These are phyloP conservation scores for Recurvomyces mirabilis DNA, from an alignment of 495 filamentous ascomycete genomes.

Conservation along the genomic window DNA sequence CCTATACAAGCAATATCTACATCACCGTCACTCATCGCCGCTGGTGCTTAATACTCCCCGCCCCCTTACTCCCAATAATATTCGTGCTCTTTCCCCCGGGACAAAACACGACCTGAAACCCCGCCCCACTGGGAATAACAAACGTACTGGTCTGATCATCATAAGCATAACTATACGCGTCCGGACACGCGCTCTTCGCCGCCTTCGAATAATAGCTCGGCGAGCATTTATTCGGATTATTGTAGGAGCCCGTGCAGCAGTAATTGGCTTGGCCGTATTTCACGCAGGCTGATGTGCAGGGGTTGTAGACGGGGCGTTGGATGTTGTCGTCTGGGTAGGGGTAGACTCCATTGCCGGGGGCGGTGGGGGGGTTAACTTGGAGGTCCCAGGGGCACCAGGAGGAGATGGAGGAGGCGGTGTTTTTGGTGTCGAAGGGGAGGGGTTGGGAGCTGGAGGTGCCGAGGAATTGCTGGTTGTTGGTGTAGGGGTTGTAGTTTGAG, in stretches of 20 bases:
- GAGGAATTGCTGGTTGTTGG: conserved; percentile 30
- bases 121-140: conserved; percentile 58
- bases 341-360: conserved; percentile 57
- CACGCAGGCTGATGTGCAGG: conserved; percentile 60
- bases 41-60: background rate
- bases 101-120: conserved; percentile 69
- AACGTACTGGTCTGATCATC: conserved; percentile 68
- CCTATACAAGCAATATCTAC: too few species aligned
- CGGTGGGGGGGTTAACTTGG: conserved; percentile 49
- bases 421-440: conserved; percentile 48
- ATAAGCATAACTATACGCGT: conserved; percentile 72
- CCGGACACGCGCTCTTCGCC: conserved; percentile 65
- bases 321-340: conserved; percentile 63
- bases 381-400: conserved; percentile 70
- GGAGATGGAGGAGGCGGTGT: conserved; percentile 40
- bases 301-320: conserved; percentile 54
- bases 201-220: conserved; percentile 49
- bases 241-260: conserved; percentile 58
- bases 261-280: conserved; percentile 45
- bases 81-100: conserved; percentile 58
- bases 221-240: conserved; percentile 44
- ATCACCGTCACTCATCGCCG: too few species aligned
- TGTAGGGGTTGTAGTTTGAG: conserved; percentile 33
- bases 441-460: conserved; percentile 48
- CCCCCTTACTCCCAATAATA: conserved; percentile 37